A percentile compares a stretch with the other conserved stretches of the same genome.
phyloP scores from a whole-genome alignment of 768 basidiomycete species.

The Termitomyces sp. region DNA sequence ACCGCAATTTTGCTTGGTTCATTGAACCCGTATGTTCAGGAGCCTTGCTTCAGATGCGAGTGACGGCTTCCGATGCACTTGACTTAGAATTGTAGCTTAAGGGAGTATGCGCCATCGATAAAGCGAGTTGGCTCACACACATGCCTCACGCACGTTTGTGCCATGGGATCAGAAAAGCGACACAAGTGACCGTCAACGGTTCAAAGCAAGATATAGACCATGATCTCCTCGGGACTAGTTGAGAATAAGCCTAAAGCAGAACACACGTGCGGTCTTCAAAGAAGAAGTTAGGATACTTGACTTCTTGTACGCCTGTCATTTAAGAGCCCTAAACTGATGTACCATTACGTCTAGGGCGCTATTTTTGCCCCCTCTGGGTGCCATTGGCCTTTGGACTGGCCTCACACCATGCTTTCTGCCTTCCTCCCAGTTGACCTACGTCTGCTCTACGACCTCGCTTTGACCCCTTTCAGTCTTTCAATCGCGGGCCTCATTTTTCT shows the following conservation, averaged over 20 bases:
- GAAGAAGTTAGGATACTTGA: neutral
- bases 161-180: neutral
- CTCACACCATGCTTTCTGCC: neutral
- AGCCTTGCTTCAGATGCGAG: neutral
- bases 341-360: neutral
- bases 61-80: neutral
- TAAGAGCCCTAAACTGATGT: neutral
- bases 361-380: neutral
- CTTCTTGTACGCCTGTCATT: neutral
- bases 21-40: neutral
- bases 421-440: neutral
- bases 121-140: constrained; percentile 1
- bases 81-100: neutral
- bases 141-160: constrained; percentile 6
- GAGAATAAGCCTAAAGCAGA: neutral
- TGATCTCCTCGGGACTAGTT: neutral
- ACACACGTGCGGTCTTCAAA: constrained; percentile 3
- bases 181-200: neutral
- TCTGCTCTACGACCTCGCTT: neutral
- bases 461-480: neutral
- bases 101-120: neutral
- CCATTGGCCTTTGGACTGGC: neutral
- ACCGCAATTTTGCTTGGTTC: neutral
- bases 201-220: neutral
- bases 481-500: neutral